Base-by-base conservation (phyloP, 208 protist species). In the Crithidia fasciculata region DNA sequence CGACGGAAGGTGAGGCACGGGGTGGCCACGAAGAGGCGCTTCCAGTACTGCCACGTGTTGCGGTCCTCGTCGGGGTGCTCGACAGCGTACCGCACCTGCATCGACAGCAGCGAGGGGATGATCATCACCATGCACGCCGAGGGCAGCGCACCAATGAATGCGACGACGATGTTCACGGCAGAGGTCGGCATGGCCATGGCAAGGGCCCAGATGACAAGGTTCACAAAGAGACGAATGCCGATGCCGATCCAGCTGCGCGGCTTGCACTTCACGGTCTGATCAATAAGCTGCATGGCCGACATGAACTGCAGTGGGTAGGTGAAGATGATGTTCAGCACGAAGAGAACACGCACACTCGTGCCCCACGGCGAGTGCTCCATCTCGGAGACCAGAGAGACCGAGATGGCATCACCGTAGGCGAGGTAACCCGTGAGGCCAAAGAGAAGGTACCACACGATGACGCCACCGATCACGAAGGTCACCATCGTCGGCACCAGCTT, bases 241-340 rank as follows among this genome's bases (percentile, higher is more conserved):
- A 91, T 50, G 5, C 83, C 86, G 39, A 88, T 78, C 78, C 61
- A 82, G 59, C 85, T 91, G 40, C 79, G 80, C 54, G 83, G 81
- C 47, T 77, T 81, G 80, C 84, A 85, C 37, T 72, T 63, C 10
- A 83, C 80, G 9, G 81, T 73, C 67, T 80, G 74, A 53, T 95
- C 90, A 5, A 92, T 78, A 41, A 92, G 76, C 77, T 95, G 90
- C 70, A 89, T 88, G 41, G 90, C 90, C 8, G 90, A 87, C 72
- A 90, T 82, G 78, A 85, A 95, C 76, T 92, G 87, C 70, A 95
- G 66, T 39, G 90, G 90, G 73, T 92, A 92, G 57, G 80, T 82
- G 70, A 95, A 85, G 68, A 95, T 56, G 58, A 95, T 59, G 83
- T 85, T 91, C 16, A 92, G 2, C 10, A 65, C 0, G 55, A 89